Evolutionary conservation across 441 rosid genomes (phyloP), one percentile per base, ranked within the genome.

Genomic region (Gossypium schwendimanii): DNA sequence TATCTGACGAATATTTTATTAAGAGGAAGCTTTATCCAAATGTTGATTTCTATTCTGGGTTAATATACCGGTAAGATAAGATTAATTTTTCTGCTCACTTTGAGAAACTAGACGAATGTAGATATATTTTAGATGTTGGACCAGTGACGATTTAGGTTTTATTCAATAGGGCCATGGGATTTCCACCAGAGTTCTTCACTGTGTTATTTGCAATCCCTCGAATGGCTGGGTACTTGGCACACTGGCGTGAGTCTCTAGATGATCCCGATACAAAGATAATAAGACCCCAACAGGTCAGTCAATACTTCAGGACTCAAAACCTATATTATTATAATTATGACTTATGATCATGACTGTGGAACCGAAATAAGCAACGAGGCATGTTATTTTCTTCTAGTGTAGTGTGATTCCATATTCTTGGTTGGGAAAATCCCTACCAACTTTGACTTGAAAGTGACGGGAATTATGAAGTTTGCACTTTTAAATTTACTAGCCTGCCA

Each of bases 41-140:
- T 84, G 98, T 93, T 47, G 99, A 95, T 85, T 95, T 95, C 84
- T 95, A 95, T 86, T 91, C 98, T 9, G 99, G 99, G 31, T 79
- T 93, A 71, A 95, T 95, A 72, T 93, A 95, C 76, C 86, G 98
- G 99, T 95, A 80, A 49, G 24, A 54, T 58, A 12, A 36, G 18
- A 33, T 49, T 31, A 12, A 12, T 47, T 7, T 67, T 45, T 63
- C 41, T 39, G 24, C n/a, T 20, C 59, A 49, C 52, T 62, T 6
- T 66, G 36, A 71, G 24, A 15, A 41, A 18, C 47, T 50, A 26
- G 54, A 57, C 21, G 23, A 70, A 17, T 15, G 41, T 10, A 5
- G 15, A 45, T 26, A 6, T 47, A 55, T 20, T 28, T 60, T 60
- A 60, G 50, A 61, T 59, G 26, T 57, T 67, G 15, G 24, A 23